Conservation (phyloP, 129 eudicot genomes). For the Artemisia tridentata region DNA sequence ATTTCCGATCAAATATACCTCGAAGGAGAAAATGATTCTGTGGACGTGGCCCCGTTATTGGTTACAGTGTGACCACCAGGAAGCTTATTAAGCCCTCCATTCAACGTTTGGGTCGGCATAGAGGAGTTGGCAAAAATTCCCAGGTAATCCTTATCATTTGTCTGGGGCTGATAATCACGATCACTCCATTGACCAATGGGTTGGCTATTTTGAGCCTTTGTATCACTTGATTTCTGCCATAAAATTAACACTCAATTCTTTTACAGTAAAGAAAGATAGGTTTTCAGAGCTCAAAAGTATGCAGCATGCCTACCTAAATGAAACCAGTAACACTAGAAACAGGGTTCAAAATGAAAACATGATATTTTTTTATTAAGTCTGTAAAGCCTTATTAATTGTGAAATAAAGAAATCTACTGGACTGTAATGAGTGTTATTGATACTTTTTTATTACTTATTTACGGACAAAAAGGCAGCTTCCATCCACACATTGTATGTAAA, state of each 20-base stretch:
- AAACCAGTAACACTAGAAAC: background rate
- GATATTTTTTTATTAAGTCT: background rate
- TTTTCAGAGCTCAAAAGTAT: slow-evolving; percentile 13
- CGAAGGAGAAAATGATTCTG: slow-evolving; percentile 48
- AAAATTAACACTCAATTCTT: slow-evolving; percentile 18
- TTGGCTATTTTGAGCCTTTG: slow-evolving; percentile 35
- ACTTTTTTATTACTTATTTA: no score
- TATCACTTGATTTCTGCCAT: slow-evolving; percentile 56
- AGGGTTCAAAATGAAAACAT: slow-evolving; percentile 2
- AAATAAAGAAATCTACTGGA: no score
- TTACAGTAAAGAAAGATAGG: slow-evolving; percentile 12
- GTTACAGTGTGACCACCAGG: slow-evolving; percentile 37
- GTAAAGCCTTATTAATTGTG: background rate
- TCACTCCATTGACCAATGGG: slow-evolving; percentile 40
- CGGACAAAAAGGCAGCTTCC: no score
- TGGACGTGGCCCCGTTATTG: slow-evolving; percentile 45
- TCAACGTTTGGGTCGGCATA: slow-evolving; percentile 34
- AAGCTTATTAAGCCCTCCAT: slow-evolving; percentile 32
- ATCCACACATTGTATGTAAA: no score
- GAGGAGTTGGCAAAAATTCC: slow-evolving; percentile 29
- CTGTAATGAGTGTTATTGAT: no score
- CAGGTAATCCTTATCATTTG: slow-evolving; percentile 29
- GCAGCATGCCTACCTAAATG: background rate
- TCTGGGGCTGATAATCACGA: slow-evolving; percentile 33
- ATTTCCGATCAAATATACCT: slow-evolving; percentile 43